Percentiles rank a stretch among this genome's conserved stretches.
Evolutionary conservation across 2,329 filamentous ascomycete genomes (phyloP).

Genomic region (Emergomyces pasteurianus): DNA sequence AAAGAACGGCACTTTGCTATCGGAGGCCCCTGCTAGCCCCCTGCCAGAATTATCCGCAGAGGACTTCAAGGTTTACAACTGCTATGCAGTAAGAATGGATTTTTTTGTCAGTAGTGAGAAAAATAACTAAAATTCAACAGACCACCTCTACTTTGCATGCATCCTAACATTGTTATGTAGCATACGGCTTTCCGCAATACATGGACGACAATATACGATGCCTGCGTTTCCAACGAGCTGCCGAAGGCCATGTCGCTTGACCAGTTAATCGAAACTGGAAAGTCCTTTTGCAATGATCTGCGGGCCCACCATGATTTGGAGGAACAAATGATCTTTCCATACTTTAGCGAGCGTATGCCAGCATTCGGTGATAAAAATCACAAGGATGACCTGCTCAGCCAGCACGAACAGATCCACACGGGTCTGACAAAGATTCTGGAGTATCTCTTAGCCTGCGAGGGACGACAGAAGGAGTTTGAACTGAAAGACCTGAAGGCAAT

Average conservation of each 20-base stretch:
- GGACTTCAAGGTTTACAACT: constrained; percentile 60
- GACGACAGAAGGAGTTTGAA: constrained; percentile 49
- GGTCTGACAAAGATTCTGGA: constrained; percentile 56
- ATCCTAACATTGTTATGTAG: constrained; percentile 26
- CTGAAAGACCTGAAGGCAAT: constrained; percentile 51
- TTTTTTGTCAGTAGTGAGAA: constrained; percentile 43
- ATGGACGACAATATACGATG: constrained; percentile 60
- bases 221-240: constrained; percentile 48
- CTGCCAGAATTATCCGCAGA: constrained; percentile 52
- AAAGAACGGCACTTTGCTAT: neutral
- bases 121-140: neutral
- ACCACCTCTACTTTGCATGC: neutral
- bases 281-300: constrained; percentile 59
- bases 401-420: constrained; percentile 68
- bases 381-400: constrained; percentile 54
- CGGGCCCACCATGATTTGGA: constrained; percentile 71
- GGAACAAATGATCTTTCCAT: constrained; percentile 68
- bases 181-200: constrained; percentile 64
- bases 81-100: constrained; percentile 64
- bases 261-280: constrained; percentile 54
- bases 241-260: constrained; percentile 53
- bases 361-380: constrained; percentile 47
- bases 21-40: neutral
- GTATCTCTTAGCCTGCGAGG: constrained; percentile 52
- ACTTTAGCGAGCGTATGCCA: constrained; percentile 65